These are phyloP conservation scores for Brachypodium distachyon DNA, from an alignment of 202 grass and related monocot genomes.

Conservation along the genomic window DNA sequence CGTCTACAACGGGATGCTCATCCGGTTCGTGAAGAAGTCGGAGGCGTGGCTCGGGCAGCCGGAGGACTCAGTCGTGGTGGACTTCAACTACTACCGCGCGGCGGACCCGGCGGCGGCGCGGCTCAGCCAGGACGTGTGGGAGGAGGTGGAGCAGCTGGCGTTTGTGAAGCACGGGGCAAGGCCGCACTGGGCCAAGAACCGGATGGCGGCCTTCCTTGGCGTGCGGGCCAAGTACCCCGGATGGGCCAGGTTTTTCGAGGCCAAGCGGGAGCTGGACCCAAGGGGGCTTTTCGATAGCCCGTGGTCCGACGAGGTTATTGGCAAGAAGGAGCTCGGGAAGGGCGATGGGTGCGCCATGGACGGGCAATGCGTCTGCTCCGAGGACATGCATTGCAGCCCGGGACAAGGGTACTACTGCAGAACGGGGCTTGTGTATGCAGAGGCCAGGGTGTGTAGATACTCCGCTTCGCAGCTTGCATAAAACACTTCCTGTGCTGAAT, in stretches of 20 bases:
- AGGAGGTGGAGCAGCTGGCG: conserved; percentile 93
- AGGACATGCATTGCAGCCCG: conserved; percentile 68
- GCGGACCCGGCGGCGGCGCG: conserved; percentile 31
- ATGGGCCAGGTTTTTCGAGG: conserved; percentile 30
- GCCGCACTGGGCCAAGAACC: conserved; percentile 82
- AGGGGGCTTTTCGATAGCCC: conserved; percentile 54
- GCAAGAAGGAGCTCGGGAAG: not conserved
- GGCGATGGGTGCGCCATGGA: conserved; percentile 68
- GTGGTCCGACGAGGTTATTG: conserved; percentile 47
- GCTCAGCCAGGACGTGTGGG: conserved; percentile 60
- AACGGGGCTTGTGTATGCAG: conserved; percentile 51
- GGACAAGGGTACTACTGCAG: conserved; percentile 51
- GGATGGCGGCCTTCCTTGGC: conserved; percentile 47
- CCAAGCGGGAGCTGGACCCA: conserved; percentile 45
- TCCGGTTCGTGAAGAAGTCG: conserved; percentile 49
- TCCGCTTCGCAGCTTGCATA: not conserved
- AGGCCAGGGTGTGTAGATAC: conserved; percentile 69
- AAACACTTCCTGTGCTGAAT: not conserved
- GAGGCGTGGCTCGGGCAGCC: conserved; percentile 52
- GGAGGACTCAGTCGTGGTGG: conserved; percentile 66
- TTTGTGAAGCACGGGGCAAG: conserved; percentile 60
- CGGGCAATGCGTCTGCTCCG: conserved; percentile 60
- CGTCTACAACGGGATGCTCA: conserved; percentile 60
- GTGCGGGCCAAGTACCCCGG: conserved; percentile 48
- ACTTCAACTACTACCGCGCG: conserved; percentile 88